Base-by-base conservation (phyloP, 2,329 filamentous ascomycete species). In the Exophiala spinifera region DNA sequence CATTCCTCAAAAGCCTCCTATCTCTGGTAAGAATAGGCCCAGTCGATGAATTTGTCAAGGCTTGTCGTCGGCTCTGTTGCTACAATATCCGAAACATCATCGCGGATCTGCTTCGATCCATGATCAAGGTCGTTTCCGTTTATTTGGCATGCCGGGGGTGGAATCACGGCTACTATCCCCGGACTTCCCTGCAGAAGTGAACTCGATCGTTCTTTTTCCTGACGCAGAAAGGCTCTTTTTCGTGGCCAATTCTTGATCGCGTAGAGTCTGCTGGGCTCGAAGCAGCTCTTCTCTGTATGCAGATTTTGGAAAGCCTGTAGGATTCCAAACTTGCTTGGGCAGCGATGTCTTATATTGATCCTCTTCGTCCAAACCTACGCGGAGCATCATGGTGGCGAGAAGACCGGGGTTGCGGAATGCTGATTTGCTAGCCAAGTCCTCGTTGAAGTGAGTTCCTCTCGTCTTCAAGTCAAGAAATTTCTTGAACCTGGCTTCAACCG, bases 401-500 rank as follows among this genome's bases (percentile, higher is more conserved):
- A 85, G 70, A 52, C 76, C 78, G 7, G 83, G 83, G 63, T 86
- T 85, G 40, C 78, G 78, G 23, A 86, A 71, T 1, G 80, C 79
- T 1, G 79, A 73, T 3, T 81, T 83, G 34, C 70, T 72, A 49
- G 80, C 77, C 13, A 86, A 69, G 50, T 83, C 80, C 60, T 80
- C 74, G 60, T 86, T 85, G 71, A 86, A 86, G 66, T 86, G 83
- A 19, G 82, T 71, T 2, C 80, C 80, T 65, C 83, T 78, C 62
- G 79, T 79, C 66, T 86, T 86, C 33, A 86, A 70, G 19, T 78
- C 75, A 3, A 86, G 74, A 57, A 86, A 86, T 60, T 79, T 79
- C 45, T 74, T 72, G 63, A 85, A 81, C 62, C 84, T 85, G 57
- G 76, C 76, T 15, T 79, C 81, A 2, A 76, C 63, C 4, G 64